Evolutionary conservation across 2,329 filamentous ascomycete genomes (phyloP), one percentile per base, ranked within the genome.

Genomic region (Trichoderma endophyticum): DNA sequence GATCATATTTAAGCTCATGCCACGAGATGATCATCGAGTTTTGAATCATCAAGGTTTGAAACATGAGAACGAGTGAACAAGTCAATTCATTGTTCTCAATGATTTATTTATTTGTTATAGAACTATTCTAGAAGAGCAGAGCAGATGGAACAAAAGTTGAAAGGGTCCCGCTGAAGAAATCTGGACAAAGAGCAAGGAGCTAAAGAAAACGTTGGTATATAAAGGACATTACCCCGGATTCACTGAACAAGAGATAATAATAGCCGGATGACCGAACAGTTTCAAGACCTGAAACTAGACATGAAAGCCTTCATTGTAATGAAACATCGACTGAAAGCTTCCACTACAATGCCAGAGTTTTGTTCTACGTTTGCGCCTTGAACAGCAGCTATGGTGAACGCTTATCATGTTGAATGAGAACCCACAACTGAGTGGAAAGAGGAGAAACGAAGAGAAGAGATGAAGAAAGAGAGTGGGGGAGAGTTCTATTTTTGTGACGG

Each of bases 71-170:
- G 39, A 69, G 36, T 30, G 48, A 51, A 69, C 63, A 57, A 32
- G 14, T 56, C 12, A 34, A 15, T 62, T 63, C 71, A 72, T 72
- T 72, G 71, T 72, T 48, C 34, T 3, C 26, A 21, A 12, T 26
- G 3, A 4, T 12, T 3, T 18, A 18, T 51, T 15, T 61, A 48
- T 69, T 48, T 69, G 57, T 60, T 60, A 11, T 15, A 60, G 57
- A 60, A 60, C 11, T 24, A 14, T 54, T 24, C 5, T 36, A n/a
- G 14, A 56, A 56, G 21, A 15, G 12, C 12, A 48, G 18, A 14
- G 21, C 34, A n/a, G 34, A 14, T 30, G 36, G 54, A 34, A 67
- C 62, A 67, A 67, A 54, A 57, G 34, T 36, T 66, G 61, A 62
- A 62, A 43, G 56, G 24, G 12, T 18, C 21, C 18, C 8, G 57